Evolutionary conservation across 2,329 filamentous ascomycete genomes (phyloP).

Genomic region (Alternaria sp.): DNA sequence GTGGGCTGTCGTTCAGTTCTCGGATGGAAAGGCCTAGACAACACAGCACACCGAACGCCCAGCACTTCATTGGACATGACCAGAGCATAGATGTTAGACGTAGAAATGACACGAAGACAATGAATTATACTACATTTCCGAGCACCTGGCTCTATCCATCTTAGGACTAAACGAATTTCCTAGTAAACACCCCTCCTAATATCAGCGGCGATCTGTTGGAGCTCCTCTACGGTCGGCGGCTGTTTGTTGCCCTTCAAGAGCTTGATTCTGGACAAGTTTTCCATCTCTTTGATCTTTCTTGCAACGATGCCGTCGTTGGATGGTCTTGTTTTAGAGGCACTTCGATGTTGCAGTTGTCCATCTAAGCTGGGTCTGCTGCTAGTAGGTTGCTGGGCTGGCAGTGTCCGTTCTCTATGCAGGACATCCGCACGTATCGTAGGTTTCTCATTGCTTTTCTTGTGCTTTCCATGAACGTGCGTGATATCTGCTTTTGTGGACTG

Average conservation of each 20-base stretch:
- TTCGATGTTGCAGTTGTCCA: background rate
- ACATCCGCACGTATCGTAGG: background rate
- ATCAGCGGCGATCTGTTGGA: constrained; percentile 34
- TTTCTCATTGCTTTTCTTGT: background rate
- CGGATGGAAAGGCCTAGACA: constrained; percentile 65
- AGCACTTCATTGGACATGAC: background rate
- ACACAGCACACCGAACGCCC: background rate
- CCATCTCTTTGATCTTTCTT: constrained; percentile 10
- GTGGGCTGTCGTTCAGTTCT: constrained; percentile 93
- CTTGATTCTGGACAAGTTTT: constrained; percentile 2
- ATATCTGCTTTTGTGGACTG: background rate
- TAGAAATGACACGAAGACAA: background rate
- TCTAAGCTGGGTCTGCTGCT: background rate
- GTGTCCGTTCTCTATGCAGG: background rate
- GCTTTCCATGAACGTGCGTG: background rate
- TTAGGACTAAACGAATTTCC: background rate
- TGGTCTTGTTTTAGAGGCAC: background rate
- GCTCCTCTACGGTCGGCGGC: constrained; percentile 32
- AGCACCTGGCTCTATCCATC: background rate
- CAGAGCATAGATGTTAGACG: background rate
- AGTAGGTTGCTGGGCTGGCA: background rate
- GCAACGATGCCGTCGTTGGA: background rate
- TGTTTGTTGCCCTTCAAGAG: constrained; percentile 7
- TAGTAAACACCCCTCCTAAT: constrained; percentile 31
- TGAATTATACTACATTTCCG: background rate